phyloP scores from a whole-genome alignment of 352 stramenopile genomes.

The Phytophthora sojae region DNA sequence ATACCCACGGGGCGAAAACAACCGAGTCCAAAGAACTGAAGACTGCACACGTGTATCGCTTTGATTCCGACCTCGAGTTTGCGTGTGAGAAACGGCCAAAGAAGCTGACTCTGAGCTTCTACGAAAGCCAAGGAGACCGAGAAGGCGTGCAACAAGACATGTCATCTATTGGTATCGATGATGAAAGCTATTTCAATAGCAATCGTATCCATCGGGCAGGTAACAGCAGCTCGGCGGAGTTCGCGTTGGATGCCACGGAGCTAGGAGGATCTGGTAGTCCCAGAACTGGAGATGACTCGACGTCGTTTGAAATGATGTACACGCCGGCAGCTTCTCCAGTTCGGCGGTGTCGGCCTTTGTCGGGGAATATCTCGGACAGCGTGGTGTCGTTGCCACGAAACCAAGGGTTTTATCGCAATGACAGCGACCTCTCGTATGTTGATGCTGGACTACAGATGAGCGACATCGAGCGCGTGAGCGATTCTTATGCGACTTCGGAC shows the following conservation, averaged over 20 bases:
- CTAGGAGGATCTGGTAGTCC: constrained; percentile 52
- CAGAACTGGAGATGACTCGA: constrained; percentile 56
- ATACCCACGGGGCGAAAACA: constrained; percentile 65
- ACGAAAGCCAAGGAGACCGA: constrained; percentile 55
- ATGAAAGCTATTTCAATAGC: constrained; percentile 60
- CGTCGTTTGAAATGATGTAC: constrained; percentile 74
- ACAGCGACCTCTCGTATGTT: constrained; percentile 54
- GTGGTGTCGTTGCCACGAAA: constrained; percentile 42
- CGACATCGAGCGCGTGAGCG: constrained; percentile 67
- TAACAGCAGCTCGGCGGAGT: constrained; percentile 24
- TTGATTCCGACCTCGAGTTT: constrained; percentile 83
- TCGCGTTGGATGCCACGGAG: constrained; percentile 33
- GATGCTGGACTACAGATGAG: constrained; percentile 61
- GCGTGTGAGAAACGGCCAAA: constrained; percentile 69
- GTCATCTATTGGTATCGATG: constrained; percentile 66
- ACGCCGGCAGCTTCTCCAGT: constrained; percentile 61
- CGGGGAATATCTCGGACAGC: constrained; percentile 39
- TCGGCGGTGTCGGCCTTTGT: constrained; percentile 25
- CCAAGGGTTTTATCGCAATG: constrained; percentile 54
- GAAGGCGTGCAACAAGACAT: constrained; percentile 36
- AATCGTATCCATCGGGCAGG: constrained; percentile 23
- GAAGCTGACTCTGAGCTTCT: constrained; percentile 76
- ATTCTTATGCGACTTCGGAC: constrained; percentile 77
- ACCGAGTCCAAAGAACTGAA: constrained; percentile 79
- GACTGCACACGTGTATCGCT: constrained; percentile 84